Conservation (phyloP, 2,329 filamentous ascomycete genomes). For the Bimuria novae-zelandiae region DNA sequence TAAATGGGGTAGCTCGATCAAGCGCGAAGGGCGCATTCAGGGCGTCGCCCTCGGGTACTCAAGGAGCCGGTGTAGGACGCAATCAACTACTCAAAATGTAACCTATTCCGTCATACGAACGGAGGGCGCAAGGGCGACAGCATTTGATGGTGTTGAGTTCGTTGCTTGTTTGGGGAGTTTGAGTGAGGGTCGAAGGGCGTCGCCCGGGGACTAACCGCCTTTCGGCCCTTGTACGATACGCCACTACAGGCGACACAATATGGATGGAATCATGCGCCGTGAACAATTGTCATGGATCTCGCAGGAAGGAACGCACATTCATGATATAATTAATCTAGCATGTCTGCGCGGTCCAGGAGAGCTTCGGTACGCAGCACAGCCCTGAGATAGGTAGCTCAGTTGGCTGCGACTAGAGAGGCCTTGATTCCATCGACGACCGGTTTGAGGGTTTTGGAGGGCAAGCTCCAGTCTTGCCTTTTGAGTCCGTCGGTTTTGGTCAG, state of each 20-base stretch:
- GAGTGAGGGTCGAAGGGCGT: neutral
- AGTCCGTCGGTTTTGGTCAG: constrained; percentile 42
- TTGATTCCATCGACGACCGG: constrained; percentile 33
- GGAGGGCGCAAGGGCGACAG: too few species aligned
- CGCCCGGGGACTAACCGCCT: neutral
- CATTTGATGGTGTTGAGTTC: too few species aligned
- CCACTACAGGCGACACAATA: neutral
- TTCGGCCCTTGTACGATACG: neutral
- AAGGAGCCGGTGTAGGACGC: neutral
- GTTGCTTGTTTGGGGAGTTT: neutral
- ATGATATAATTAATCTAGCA: too few species aligned
- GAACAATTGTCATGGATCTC: too few species aligned
- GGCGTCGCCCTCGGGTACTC: neutral
- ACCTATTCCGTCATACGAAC: too few species aligned
- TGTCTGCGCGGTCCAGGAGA: too few species aligned
- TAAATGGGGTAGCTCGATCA: neutral
- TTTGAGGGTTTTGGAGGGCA: constrained; percentile 39
- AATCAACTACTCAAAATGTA: neutral
- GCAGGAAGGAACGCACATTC: too few species aligned
- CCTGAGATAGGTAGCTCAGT: neutral
- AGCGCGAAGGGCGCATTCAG: neutral
- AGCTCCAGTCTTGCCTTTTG: constrained; percentile 44
- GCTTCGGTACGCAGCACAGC: too few species aligned
- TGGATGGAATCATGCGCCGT: too few species aligned
- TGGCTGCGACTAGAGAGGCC: neutral